These are phyloP conservation scores for Sclerotinia nivalis DNA, from an alignment of 2,329 filamentous ascomycete genomes.

Conservation along the genomic window DNA sequence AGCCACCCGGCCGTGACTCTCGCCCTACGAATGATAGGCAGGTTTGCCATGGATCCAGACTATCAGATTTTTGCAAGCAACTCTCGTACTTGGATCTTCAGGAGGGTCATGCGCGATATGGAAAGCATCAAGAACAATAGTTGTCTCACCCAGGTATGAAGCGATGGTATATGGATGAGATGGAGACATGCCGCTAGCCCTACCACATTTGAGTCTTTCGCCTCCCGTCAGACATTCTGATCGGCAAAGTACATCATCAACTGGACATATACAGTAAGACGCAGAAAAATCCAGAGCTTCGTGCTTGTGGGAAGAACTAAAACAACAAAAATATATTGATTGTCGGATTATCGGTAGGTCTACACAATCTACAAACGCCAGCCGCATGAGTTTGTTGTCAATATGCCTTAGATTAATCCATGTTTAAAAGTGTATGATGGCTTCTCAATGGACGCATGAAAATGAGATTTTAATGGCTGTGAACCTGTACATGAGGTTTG, in stretches of 20 bases:
- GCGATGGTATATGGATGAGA: not conserved
- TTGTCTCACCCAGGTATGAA: slow-evolving; percentile 1
- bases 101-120: slow-evolving; percentile 22
- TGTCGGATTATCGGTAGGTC: slow-evolving; percentile 6
- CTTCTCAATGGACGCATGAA: slow-evolving; percentile 26
- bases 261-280: slow-evolving; percentile 19
- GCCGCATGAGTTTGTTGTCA: slow-evolving; percentile 30
- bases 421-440: slow-evolving; percentile 20
- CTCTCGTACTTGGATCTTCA: slow-evolving; percentile 20
- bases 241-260: slow-evolving; percentile 16
- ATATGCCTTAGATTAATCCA: slow-evolving; percentile 23
- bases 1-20: slow-evolving; percentile 13
- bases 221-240: slow-evolving; percentile 13
- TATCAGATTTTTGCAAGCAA: slow-evolving; percentile 16
- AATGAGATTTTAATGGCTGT: slow-evolving; percentile 18
- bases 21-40: slow-evolving; percentile 8
- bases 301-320: slow-evolving; percentile 10
- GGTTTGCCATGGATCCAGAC: slow-evolving; percentile 8
- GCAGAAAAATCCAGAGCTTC: slow-evolving; percentile 2
- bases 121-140: slow-evolving; percentile 1
- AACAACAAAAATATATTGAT: slow-evolving; percentile 6
- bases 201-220: slow-evolving; percentile 2
- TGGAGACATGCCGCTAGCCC: slow-evolving; percentile 18
- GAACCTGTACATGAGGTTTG: slow-evolving; percentile 16
- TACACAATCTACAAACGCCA: slow-evolving; percentile 25